Evolutionary conservation across 202 grass and related monocot species (phyloP).

Genomic region (Musa balbisiana): DNA sequence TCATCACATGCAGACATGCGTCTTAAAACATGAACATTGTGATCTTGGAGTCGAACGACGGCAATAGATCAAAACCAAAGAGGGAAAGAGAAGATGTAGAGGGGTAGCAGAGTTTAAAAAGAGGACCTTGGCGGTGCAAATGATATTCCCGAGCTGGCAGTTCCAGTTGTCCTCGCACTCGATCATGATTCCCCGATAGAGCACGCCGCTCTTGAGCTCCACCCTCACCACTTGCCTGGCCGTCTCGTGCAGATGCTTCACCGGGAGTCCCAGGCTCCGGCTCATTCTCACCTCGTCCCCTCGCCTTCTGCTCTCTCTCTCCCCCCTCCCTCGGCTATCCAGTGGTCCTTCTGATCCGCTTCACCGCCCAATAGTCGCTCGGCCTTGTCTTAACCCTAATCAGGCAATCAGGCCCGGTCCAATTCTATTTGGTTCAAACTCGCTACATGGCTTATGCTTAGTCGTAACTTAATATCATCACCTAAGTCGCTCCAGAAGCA

Average conservation of each 20-base stretch:
- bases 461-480: no score
- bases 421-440: no score
- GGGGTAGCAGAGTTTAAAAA: background rate
- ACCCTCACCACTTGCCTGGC: constrained; percentile 85
- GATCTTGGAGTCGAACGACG: no score
- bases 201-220: constrained; percentile 88
- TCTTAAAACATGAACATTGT: no score
- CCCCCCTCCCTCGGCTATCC: background rate
- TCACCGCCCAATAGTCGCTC: no score
- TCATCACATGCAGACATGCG: no score
- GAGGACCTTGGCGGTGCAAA: constrained; percentile 63
- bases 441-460: no score
- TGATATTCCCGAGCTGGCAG: constrained; percentile 80
- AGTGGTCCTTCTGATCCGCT: no score
- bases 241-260: constrained; percentile 90
- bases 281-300: constrained; percentile 36
- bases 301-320: constrained; percentile 1
- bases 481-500: no score
- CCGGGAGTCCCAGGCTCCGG: constrained; percentile 78
- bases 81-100: no score
- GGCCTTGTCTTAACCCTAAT: no score
- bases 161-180: constrained; percentile 99
- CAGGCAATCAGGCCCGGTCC: no score
- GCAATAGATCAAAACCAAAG: background rate
- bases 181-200: constrained; percentile 71